phyloP scores from a whole-genome alignment of 768 basidiomycete species.

The Kwoniella sp. region DNA sequence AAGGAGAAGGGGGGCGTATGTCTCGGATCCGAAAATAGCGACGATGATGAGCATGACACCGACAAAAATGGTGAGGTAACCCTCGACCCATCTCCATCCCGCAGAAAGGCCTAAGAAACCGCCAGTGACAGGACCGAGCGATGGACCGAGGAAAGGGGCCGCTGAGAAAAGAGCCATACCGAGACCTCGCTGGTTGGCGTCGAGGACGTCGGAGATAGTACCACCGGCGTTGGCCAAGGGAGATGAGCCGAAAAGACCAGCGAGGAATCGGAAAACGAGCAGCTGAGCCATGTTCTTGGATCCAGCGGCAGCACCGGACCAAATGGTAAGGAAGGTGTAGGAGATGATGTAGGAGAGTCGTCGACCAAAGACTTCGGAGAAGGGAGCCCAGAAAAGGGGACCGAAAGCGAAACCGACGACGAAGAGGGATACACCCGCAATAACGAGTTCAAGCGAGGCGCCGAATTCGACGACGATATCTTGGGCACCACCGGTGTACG shows the following conservation, averaged over 20 bases:
- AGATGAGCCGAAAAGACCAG: conserved; percentile 55
- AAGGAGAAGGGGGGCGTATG: conserved; percentile 54
- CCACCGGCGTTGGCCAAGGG: conserved; percentile 58
- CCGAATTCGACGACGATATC: conserved; percentile 34
- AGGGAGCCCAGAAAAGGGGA: conserved; percentile 55
- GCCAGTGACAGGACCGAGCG: conserved; percentile 56
- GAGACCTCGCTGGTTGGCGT: conserved; percentile 51
- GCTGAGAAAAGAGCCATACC: conserved; percentile 54
- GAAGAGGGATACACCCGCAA: conserved; percentile 44
- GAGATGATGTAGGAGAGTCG: conserved; percentile 56
- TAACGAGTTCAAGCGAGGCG: conserved; percentile 37
- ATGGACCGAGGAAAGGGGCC: conserved; percentile 52
- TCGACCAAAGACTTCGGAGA: conserved; percentile 56
- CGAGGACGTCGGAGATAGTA: conserved; percentile 51
- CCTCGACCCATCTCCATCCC: conserved; percentile 55
- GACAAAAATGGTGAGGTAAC: conserved; percentile 57
- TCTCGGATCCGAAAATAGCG: conserved; percentile 49
- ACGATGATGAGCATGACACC: conserved; percentile 44
- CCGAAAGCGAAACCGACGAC: conserved; percentile 55
- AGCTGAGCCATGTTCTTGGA: conserved; percentile 55
- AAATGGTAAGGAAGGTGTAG: conserved; percentile 54
- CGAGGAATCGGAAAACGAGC: conserved; percentile 57
- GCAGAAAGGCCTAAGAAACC: conserved; percentile 56
- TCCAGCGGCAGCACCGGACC: conserved; percentile 54
- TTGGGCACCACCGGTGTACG: conserved; percentile 43